A percentile compares a stretch with the other conserved stretches of the same genome.
Evolutionary conservation across 2,329 filamentous ascomycete species (phyloP).

Genomic region (Aspergillus caelatus): DNA sequence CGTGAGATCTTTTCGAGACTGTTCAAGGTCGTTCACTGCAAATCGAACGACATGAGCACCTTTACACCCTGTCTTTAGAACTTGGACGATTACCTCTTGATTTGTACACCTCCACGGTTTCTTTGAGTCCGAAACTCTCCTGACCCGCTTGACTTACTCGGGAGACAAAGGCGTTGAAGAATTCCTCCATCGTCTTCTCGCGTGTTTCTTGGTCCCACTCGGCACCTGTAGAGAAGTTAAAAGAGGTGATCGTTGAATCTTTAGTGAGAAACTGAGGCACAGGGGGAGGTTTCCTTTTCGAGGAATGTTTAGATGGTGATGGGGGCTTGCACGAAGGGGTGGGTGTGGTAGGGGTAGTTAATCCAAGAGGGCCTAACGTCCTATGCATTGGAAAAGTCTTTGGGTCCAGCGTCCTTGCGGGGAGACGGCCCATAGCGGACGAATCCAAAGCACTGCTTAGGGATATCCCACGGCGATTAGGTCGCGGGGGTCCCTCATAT

Average conservation of each 20-base stretch:
- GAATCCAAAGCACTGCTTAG: conserved; percentile 12
- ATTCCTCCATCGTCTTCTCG: conserved; percentile 73
- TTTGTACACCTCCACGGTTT: conserved; percentile 74
- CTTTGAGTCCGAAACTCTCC: conserved; percentile 71
- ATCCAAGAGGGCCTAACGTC: conserved; percentile 16
- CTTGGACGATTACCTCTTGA: conserved; percentile 62
- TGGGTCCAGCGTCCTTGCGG: conserved; percentile 17
- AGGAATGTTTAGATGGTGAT: conserved; percentile 39
- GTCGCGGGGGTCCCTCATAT: neutral
- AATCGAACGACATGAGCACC: conserved; percentile 4
- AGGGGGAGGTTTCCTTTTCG: conserved; percentile 32
- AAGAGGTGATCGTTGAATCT: conserved; percentile 73
- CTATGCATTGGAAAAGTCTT: conserved; percentile 11
- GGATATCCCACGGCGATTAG: conserved; percentile 7
- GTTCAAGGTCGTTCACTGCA: conserved; percentile 62
- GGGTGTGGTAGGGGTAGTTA: conserved; percentile 22
- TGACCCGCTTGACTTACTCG: conserved; percentile 71
- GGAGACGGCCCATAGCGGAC: conserved; percentile 11
- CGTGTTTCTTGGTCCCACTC: conserved; percentile 76
- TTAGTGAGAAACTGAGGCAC: conserved; percentile 65
- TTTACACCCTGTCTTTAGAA: neutral
- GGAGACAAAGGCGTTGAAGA: conserved; percentile 72
- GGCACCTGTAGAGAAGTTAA: conserved; percentile 36
- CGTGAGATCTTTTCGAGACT: conserved; percentile 53
- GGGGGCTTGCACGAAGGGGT: conserved; percentile 33